Evolutionary conservation across 1,284 basidiomycete genomes (phyloP), one percentile per base, ranked within the genome.

Genomic region (Cryptococcus wingfieldii): DNA sequence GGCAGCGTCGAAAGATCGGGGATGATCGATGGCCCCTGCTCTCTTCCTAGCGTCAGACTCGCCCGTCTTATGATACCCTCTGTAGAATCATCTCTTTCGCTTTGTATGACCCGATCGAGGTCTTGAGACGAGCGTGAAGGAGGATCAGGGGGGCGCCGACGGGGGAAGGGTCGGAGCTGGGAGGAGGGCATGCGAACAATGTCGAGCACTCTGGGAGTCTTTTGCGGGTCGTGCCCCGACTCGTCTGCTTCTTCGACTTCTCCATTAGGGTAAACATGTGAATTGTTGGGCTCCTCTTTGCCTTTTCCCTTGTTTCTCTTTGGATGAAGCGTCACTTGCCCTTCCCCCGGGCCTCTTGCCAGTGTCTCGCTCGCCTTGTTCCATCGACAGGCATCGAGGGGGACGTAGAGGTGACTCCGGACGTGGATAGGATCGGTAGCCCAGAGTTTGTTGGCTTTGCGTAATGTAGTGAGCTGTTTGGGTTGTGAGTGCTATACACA

Each of bases 381-480:
- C 63, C 72, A 71, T 37, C 55, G 56, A 49, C 77, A 78, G 4
- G 75, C 72, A 38, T 79, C 79, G 44, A 82, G 69, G 1, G 92
- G 91, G 56, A 96, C 87, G 67, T 88, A 86, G 44, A 97, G 83
- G 8, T 84, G 80, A 43, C 85, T 85, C 41, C 91, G 86, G 38
- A 92, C 81, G 74, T 94, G 89, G 48, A 97, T 87, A 0, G 89
- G 82, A 71, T 96, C 93, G 14, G 88, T 87, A 1, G 89, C 76
- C 92, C 92, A 96, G 5, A 97, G 80, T 61, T 92, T 89, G 75
- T 97, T 97, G 42, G 85, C 85, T 63, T 84, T 83, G 47, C 91
- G 85, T 13, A 97, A 80, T n/a, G 87, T 85, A 13, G 88, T 81
- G 48, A 79, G 66, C 79, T 81, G 51, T 38, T 8, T 42, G 38